Evolutionary conservation across 306 rosid species (phyloP), one percentile per base, ranked within the genome.

Genomic region (Senna tora): DNA sequence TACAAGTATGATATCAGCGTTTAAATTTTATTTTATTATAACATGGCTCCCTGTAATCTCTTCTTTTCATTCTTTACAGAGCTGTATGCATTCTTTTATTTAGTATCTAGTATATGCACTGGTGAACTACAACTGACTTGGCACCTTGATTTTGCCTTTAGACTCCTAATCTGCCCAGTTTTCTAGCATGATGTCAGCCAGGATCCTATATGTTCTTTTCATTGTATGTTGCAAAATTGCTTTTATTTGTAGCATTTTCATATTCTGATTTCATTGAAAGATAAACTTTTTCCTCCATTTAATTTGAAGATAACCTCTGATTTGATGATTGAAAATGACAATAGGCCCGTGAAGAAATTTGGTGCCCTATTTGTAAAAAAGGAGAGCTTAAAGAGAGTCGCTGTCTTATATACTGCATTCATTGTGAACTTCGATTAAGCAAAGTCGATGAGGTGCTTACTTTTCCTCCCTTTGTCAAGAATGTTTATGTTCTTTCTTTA

Each of bases 351-450:
- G 34, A 87, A 61, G 75, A 79, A 75, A 74, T 90, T 76, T 88
- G 96, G 96, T 92, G 98, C 80, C 98, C 98, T 45, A 76, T 92
- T 9, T 92, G 98, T 77, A 92, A 86, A 81, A 86, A 75, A 57
- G 98, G 98, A 63, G 81, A 86, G 63, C 83, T 92, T 64, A 78
- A 75, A 79, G 95, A 92, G 81, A 79, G 34, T 71, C 54, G 59
- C 53, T 56, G 42, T 69, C 77, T 45, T 69, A 86, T 92, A 72
- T 67, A 67, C 54, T 92, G 96, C 74, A 75, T 71, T 34, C 62
- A 15, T 9, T 92, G 98, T 71, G 78, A 85, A 65, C 76, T 92
- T 80, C 81, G 69, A 79, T 87, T 92, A 42, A 75, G 58, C 81
- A 92, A 86, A 78, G 88, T 71, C 55, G 45, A 75, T 36, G 92